A percentile compares a stretch with the other conserved stretches of the same genome.
Evolutionary conservation across 1,284 basidiomycete species (phyloP).

Genomic region (Cutaneotrichosporon sp.): DNA sequence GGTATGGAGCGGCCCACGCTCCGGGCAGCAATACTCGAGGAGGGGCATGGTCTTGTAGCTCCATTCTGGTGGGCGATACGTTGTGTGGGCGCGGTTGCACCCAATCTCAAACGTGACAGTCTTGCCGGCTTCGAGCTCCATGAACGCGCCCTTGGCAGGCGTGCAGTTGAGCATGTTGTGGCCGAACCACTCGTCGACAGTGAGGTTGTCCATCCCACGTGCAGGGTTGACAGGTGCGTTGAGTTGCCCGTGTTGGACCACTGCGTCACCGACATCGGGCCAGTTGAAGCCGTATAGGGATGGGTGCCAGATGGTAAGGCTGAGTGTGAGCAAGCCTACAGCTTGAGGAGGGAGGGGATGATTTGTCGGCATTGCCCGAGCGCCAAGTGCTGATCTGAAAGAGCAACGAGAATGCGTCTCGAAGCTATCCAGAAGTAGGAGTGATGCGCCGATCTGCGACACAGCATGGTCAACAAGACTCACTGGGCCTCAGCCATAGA

Average conservation of each 20-base stretch:
- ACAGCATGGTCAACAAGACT: background rate
- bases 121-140: slow-evolving; percentile 16
- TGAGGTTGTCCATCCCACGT: slow-evolving; percentile 11
- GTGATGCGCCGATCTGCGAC: background rate
- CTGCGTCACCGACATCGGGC: background rate
- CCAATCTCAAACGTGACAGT: slow-evolving; percentile 13
- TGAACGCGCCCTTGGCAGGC: slow-evolving; percentile 9
- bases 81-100: slow-evolving; percentile 20
- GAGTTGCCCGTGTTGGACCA: background rate
- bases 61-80: slow-evolving; percentile 4
- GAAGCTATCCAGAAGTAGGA: no score
- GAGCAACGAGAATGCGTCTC: background rate
- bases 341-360: background rate
- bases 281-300: slow-evolving; percentile 19
- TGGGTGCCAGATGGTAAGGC: slow-evolving; percentile 17
- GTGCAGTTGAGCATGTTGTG: slow-evolving; percentile 1
- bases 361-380: background rate
- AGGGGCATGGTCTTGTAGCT: background rate
- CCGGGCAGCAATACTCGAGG: slow-evolving; percentile 7
- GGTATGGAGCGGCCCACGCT: slow-evolving; percentile 10
- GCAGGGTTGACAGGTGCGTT: slow-evolving; percentile 11
- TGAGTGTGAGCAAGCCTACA: slow-evolving; percentile 4
- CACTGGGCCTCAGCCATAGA: slow-evolving; percentile 14
- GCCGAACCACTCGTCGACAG: slow-evolving; percentile 17
- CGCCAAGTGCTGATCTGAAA: no score